Base-by-base conservation (phyloP, 805 yeast species). In the Cyberlindnera euphorbiiphila region DNA sequence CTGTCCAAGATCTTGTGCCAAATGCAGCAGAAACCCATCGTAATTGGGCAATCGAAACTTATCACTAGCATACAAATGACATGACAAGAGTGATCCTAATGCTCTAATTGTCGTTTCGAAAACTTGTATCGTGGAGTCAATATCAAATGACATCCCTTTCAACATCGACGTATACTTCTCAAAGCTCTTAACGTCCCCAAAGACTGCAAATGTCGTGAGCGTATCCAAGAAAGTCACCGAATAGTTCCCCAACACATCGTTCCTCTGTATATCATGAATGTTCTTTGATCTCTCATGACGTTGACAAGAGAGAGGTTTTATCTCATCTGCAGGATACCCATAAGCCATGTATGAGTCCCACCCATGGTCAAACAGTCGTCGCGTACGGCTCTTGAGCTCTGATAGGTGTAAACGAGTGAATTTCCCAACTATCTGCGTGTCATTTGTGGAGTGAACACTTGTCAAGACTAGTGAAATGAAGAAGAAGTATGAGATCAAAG, bases 211-310 rank as follows among this genome's bases (percentile, higher is more conserved):
- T 11, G 91, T 79, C 43, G 93, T 95, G 27, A 91, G 57, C 11
- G 84, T 71, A 57, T 89, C 98, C 19, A 89, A 64, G 32, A 88
- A 60, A 0, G 96, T 86, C 49, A 81, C 71, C 0, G 95, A 76
- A 39, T 78, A 80, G 51, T 87, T 87, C 0, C 97, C 97, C 64
- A 87, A 58, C 0, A 83, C 93, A 55, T 89, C 98, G 54, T 86
- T 87, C 30, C 82, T 64, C 16, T 73, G 74, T 3, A 74, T 65
- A 50, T 87, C 80, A 6, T 59, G 51, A 2, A 69, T 53, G 48
- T 82, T 68, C 0, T 59, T 60, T 52, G 85, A 87, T 10, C 87
- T 76, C 4, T 79, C 82, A 34, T 76, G 73, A 0, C 87, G 82
- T 15, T 54, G 58, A 56, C 98, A 89, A 0, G 81, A 57, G 10